Base-by-base conservation (phyloP, 306 rosid species). In the Luffa aegyptiaca region DNA sequence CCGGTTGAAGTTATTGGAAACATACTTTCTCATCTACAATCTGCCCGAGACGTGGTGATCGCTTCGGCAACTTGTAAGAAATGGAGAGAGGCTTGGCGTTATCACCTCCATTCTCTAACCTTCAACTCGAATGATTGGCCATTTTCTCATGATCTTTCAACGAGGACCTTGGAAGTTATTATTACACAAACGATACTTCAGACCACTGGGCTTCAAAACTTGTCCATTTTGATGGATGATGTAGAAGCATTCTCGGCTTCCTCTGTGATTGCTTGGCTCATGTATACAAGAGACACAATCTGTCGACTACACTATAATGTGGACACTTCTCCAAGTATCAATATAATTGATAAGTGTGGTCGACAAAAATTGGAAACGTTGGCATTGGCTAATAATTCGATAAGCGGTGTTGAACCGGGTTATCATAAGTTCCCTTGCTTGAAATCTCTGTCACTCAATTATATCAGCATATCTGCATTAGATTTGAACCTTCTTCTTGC, bases 1-100 rank as follows among this genome's bases (percentile, higher is more conserved):
- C 98, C 98, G 26, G 92, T 91, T 74, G 97, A 93, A 82, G 94
- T 91, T 72, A 82, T 91, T 77, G 98, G 94, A 42, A 93, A 90
- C 84, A 90, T 93, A 78, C 84, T 91, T 20, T 90, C 96, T 12
- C 88, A 80, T 83, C 88, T 93, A 3, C 77, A 78, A 82, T 92
- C 91, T 35, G 96, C 96, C 16, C 81, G 92, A 17, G 92, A 91
- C 58, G 91, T 88, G 72, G 87, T 91, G 44, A 82, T 90, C 57
- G 96, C 93, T 13, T 93, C 97, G 2, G 89, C 88, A 21, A 90
- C 95, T 33, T 90, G 95, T 80, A 79, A 81, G 83, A 91, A 90
- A 84, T 93, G 97, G 95, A 61, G 92, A 75, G 78, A 82, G 71
- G 95, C 93, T 20, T 88, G 88, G 81, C 44, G 89, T 71, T 87